phyloP scores from a whole-genome alignment of 1,284 basidiomycete species.

The Leccinum ponderosum region DNA sequence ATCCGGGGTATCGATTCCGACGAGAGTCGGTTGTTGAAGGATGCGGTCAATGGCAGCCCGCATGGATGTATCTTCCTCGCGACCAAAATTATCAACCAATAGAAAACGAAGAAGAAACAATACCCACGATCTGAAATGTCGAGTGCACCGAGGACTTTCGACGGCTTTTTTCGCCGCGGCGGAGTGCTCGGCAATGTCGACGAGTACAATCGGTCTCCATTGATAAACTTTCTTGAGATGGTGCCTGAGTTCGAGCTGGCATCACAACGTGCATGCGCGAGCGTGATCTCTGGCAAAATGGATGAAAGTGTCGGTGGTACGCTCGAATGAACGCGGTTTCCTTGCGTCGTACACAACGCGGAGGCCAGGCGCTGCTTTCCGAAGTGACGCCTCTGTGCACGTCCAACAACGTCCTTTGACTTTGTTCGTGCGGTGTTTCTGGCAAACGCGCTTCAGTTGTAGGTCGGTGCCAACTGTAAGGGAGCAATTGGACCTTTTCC shows the following conservation, averaged over 20 bases:
- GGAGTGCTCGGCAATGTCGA: background rate
- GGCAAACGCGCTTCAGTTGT: background rate
- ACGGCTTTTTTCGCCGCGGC: constrained; percentile 14
- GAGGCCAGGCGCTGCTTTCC: constrained; percentile 33
- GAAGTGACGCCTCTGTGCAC: constrained; percentile 29
- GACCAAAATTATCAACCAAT: constrained; percentile 5
- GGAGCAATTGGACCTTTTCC: constrained; percentile 28
- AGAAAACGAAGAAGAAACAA: background rate
- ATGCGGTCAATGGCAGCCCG: constrained; percentile 32
- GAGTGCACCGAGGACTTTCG: constrained; percentile 27
- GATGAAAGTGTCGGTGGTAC: constrained; percentile 10
- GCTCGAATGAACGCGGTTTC: constrained; percentile 4
- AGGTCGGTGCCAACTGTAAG: background rate
- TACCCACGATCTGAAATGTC: constrained; percentile 30
- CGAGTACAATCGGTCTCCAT: constrained; percentile 3
- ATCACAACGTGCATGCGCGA: constrained; percentile 28
- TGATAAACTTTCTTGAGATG: background rate
- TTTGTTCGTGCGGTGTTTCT: constrained; percentile 27
- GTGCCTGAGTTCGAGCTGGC: background rate
- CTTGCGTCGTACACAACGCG: constrained; percentile 21
- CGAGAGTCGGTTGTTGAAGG: constrained; percentile 21
- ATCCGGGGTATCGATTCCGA: constrained; percentile 15
- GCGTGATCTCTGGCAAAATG: constrained; percentile 20
- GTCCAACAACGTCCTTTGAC: constrained; percentile 29
- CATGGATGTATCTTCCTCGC: constrained; percentile 21